These are phyloP conservation scores for Tetragonia tetragonoides DNA, from an alignment of 148 eudicot species.

Conservation along the genomic window DNA sequence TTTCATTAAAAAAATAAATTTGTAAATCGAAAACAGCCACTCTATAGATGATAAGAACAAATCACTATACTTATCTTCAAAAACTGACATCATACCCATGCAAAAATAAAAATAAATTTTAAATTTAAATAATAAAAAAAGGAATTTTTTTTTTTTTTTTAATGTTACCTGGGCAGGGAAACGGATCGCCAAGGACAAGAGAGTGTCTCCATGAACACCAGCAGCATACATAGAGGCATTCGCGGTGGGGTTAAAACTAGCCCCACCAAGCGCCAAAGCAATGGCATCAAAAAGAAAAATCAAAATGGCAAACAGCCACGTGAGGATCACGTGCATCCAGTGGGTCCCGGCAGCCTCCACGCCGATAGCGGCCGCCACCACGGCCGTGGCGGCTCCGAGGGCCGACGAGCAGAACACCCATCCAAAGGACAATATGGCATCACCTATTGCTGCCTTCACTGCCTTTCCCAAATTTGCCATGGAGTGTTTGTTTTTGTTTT, in stretches of 20 bases:
- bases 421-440: conserved; percentile 16
- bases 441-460: conserved; percentile 16
- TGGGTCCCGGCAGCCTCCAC: not conserved
- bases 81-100: too few relatives aligned
- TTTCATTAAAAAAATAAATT: too few relatives aligned
- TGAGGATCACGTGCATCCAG: conserved; percentile 15
- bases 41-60: too few relatives aligned
- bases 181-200: conserved; percentile 35
- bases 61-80: too few relatives aligned
- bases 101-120: too few relatives aligned
- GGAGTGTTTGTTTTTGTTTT: not conserved
- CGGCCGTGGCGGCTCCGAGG: conserved; percentile 11
- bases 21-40: too few relatives aligned
- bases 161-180: conserved; percentile 35
- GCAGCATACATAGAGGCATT: conserved; percentile 38
- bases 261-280: conserved; percentile 36
- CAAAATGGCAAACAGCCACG: conserved; percentile 6
- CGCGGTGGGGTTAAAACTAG: conserved; percentile 41
- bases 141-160: too few relatives aligned
- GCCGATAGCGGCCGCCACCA: conserved; percentile 19
- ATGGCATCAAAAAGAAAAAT: conserved; percentile 27
- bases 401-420: conserved; percentile 33
- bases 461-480: not conserved
- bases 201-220: conserved; percentile 31
- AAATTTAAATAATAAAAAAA: too few relatives aligned